A percentile compares a stretch with the other conserved stretches of the same genome.
Conservation (phyloP, 768 basidiomycete species). For the Xerocomellus dryophilus region DNA sequence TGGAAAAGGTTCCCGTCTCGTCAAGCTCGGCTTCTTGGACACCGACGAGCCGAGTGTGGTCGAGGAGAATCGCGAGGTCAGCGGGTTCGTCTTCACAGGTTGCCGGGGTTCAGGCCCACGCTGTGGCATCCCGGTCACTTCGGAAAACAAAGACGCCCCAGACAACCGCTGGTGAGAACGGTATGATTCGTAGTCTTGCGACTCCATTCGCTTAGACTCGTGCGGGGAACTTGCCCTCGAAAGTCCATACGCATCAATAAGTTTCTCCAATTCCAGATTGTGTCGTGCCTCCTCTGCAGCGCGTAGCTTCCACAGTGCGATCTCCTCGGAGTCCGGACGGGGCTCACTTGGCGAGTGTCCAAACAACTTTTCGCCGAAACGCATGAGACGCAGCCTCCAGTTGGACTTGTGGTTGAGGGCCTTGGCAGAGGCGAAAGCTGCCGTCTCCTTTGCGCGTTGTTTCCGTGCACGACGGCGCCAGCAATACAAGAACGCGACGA, state of each 20-base stretch:
- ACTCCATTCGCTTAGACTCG: slow-evolving; percentile 23
- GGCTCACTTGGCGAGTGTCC: slow-evolving; percentile 38
- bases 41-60: slow-evolving; percentile 42
- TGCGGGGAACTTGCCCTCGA: slow-evolving; percentile 40
- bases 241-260: slow-evolving; percentile 47
- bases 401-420: slow-evolving; percentile 43
- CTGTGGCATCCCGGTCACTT: slow-evolving; percentile 61
- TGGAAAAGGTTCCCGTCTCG: slow-evolving; percentile 25
- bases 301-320: slow-evolving; percentile 48
- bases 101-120: slow-evolving; percentile 69
- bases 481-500: slow-evolving; percentile 59
- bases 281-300: slow-evolving; percentile 51
- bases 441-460: slow-evolving; percentile 64
- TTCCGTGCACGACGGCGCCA: slow-evolving; percentile 72
- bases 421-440: slow-evolving; percentile 60
- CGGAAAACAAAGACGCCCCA: slow-evolving; percentile 61
- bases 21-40: slow-evolving; percentile 31
- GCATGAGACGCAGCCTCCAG: slow-evolving; percentile 57
- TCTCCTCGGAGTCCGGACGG: slow-evolving; percentile 41
- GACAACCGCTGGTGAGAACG: slow-evolving; percentile 39
- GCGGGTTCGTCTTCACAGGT: slow-evolving; percentile 51
- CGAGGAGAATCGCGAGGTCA: slow-evolving; percentile 48
- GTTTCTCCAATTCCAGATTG: slow-evolving; percentile 48
- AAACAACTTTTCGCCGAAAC: slow-evolving; percentile 59
- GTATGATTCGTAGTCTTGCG: slow-evolving; percentile 21